Evolutionary conservation across 83 land plant species (phyloP).

Genomic region (Picea mariana): DNA sequence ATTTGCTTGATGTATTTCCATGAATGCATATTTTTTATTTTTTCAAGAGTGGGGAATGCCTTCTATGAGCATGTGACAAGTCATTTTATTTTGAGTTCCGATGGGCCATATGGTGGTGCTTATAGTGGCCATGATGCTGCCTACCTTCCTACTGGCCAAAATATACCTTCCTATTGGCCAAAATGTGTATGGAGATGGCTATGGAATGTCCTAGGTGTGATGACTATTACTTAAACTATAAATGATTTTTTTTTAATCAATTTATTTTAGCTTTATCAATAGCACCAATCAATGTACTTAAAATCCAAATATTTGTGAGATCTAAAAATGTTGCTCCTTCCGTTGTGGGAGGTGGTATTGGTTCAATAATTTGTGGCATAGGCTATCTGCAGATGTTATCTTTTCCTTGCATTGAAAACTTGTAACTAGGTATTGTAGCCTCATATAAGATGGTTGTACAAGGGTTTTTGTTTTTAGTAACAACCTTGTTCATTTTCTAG

Average conservation of each 20-base stretch:
- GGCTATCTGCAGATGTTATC: no score
- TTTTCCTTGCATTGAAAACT: no score
- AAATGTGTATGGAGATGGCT: conserved; percentile 40
- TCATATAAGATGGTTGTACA: no score
- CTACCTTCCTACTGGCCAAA: conserved; percentile 18
- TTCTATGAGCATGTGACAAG: neutral
- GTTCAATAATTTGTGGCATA: no score
- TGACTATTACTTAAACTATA: neutral
- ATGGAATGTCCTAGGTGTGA: conserved; percentile 41
- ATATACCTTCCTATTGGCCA: no score
- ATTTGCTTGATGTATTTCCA: neutral
- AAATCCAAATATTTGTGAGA: neutral
- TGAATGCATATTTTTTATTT: neutral
- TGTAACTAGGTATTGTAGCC: no score
- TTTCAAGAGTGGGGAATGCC: neutral
- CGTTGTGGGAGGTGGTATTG: neutral
- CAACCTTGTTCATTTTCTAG: no score
- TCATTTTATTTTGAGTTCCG: conserved; percentile 13
- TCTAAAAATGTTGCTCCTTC: neutral
- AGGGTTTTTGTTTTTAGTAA: no score
- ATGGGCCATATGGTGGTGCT: conserved; percentile 17
- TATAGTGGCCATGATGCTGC: conserved; percentile 23
- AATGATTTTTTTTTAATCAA: no score
- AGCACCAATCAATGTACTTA: neutral
- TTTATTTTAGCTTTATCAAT: neutral